These are phyloP conservation scores for Dillenia suffruticosa DNA, from an alignment of 164 flowering plant genomes.

Conservation along the genomic window DNA sequence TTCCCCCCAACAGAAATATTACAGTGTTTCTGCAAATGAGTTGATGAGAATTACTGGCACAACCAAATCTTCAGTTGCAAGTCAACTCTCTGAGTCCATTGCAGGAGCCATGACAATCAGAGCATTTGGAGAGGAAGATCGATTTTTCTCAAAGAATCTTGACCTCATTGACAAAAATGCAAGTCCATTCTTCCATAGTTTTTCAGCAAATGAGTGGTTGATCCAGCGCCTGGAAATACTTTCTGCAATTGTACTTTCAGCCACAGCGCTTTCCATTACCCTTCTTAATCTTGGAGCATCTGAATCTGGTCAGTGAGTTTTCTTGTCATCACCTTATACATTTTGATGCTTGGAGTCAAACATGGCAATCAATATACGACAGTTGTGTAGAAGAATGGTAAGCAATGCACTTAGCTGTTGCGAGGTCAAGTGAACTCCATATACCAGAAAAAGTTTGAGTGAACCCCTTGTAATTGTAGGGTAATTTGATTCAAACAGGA, in stretches of 20 bases:
- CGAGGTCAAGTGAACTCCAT: too few species aligned
- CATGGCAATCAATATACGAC: too few species aligned
- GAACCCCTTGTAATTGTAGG: too few species aligned
- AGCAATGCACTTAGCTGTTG: too few species aligned
- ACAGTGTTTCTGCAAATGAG: slow-evolving; percentile 66
- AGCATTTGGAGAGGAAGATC: slow-evolving; percentile 58
- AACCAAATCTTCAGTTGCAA: slow-evolving; percentile 52
- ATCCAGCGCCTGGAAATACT: slow-evolving; percentile 63
- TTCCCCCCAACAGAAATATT: slow-evolving; percentile 45
- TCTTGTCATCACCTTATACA: too few species aligned
- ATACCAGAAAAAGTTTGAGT: too few species aligned
- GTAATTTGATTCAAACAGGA: too few species aligned
- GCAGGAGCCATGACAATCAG: slow-evolving; percentile 70
- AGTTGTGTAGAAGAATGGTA: too few species aligned
- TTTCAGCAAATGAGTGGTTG: slow-evolving; percentile 83
- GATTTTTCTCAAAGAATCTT: slow-evolving; percentile 46
- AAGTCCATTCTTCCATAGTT: slow-evolving; percentile 59
- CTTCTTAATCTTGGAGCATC: slow-evolving; percentile 55
- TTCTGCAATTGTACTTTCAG: slow-evolving; percentile 54
- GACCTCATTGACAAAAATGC: slow-evolving; percentile 60
- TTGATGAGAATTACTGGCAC: slow-evolving; percentile 73
- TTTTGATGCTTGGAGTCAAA: too few species aligned
- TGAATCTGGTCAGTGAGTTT: slow-evolving; percentile 38
- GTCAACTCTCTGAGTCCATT: slow-evolving; percentile 60
- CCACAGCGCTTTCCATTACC: slow-evolving; percentile 63